Evolutionary conservation across 257 asterid genomes (phyloP), one percentile per base, ranked within the genome.

Genomic region (Coffea canephora): DNA sequence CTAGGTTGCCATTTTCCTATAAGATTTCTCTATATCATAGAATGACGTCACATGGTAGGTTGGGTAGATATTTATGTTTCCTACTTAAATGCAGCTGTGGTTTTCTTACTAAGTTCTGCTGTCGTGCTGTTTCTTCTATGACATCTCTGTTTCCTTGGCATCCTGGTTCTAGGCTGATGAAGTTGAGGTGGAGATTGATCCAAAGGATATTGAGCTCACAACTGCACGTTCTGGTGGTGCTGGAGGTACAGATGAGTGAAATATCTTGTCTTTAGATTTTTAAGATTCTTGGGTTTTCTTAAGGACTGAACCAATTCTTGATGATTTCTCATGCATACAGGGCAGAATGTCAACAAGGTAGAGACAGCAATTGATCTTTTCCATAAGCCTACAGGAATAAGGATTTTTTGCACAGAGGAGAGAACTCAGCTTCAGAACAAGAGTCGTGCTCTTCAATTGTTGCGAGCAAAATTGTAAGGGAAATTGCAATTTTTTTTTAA

Each of bases 171-270:
- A 96, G 99, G 98, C 93, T 78, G 99, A 96, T 87, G 99, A 96
- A 89, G 98, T 96, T 76, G 99, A 96, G 65, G 97, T 96, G 84
- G 97, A 91, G 87, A 96, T 96, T 70, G 98, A 96, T 75, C 97
- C 98, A 57, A 96, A 96, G 87, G 99, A 96, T 83, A 91, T 96
- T 83, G 99, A 94, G 85, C 96, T 96, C 65, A 91, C 99, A 67
- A 96, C 98, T 31, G 94, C 98, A 72, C 92, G 99, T 79, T 96
- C 98, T 36, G 99, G 98, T 80, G 99, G 98, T 84, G 99, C 99
- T 83, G 99, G 99, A 92, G 99, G 99, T 96, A 90, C 74, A 71
- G 50, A 66, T 78, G 80, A 52, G 66, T 74, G 45, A 65, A 48
- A 46, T 75, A 76, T 36, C 66, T 49, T 54, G 16, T 48, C 50